These are phyloP conservation scores for Zalaria obscura DNA, from an alignment of 2,329 filamentous ascomycete genomes.

Conservation along the genomic window DNA sequence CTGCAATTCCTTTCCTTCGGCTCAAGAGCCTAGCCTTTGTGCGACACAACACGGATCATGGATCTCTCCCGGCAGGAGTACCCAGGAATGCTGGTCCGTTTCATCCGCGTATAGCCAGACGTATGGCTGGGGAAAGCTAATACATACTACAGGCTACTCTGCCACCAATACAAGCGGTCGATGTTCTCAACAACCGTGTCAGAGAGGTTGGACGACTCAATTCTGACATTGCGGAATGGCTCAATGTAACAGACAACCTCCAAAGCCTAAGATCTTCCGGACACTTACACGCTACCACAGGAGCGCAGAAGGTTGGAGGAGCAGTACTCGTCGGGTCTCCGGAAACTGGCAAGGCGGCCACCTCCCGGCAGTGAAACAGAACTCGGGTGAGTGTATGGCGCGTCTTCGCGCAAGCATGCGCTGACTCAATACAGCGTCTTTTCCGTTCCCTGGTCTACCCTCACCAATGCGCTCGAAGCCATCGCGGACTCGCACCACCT, in stretches of 20 bases:
- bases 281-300: slow-evolving; percentile 31
- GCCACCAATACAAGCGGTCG: slow-evolving; percentile 67
- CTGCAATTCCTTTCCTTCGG: no score
- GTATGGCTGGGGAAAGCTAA: background rate
- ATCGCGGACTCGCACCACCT: slow-evolving; percentile 73
- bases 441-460: slow-evolving; percentile 76
- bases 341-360: slow-evolving; percentile 63
- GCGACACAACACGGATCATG: slow-evolving; percentile 24
- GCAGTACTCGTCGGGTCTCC: slow-evolving; percentile 67
- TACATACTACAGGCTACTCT: slow-evolving; percentile 50
- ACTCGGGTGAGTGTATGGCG: slow-evolving; percentile 56
- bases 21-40: no score
- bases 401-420: background rate
- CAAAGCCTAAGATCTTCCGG: background rate
- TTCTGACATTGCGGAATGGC: slow-evolving; percentile 85
- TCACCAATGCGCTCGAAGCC: slow-evolving; percentile 64
- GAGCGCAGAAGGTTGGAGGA: slow-evolving; percentile 90
- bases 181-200: slow-evolving; percentile 72
- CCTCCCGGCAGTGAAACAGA: slow-evolving; percentile 65
- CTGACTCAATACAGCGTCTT: slow-evolving; percentile 52
- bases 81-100: slow-evolving; percentile 79
- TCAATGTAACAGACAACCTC: slow-evolving; percentile 52
- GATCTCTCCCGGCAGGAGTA: slow-evolving; percentile 63
- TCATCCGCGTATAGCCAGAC: slow-evolving; percentile 7
- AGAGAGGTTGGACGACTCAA: slow-evolving; percentile 79